Percentiles rank a stretch among this genome's conserved stretches.
phyloP scores from a whole-genome alignment of 78 protist genomes.

The Capsaspora owczarzaki region DNA sequence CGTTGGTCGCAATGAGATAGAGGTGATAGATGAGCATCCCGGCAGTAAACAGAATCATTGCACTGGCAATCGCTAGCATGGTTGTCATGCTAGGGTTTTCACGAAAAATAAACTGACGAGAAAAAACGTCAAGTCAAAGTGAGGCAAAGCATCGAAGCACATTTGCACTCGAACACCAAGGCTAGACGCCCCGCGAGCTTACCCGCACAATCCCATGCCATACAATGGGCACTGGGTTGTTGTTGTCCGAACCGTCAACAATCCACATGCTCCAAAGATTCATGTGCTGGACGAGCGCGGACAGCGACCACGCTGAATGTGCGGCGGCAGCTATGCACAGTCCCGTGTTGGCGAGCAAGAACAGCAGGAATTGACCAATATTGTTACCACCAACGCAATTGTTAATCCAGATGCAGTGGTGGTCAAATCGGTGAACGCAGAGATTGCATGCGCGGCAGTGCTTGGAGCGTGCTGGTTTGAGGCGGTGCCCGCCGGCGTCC shows the following conservation, averaged over 20 bases:
- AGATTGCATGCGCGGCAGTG: conserved; percentile 49
- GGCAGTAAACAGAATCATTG: too few relatives aligned
- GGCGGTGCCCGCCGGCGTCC: too few relatives aligned
- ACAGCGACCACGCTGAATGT: not conserved
- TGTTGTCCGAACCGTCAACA: not conserved
- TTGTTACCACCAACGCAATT: conserved; percentile 57
- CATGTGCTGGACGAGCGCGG: not conserved
- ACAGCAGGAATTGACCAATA: not conserved
- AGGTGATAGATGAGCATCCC: too few relatives aligned
- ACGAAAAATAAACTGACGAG: too few relatives aligned
- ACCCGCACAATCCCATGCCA: not conserved
- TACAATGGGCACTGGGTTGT: not conserved
- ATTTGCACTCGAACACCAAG: too few relatives aligned
- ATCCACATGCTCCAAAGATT: not conserved
- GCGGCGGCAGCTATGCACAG: not conserved
- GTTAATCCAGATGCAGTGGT: conserved; percentile 60
- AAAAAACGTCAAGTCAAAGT: too few relatives aligned
- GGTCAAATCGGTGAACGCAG: conserved; percentile 49
- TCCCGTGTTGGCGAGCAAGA: not conserved
- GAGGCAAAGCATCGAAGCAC: too few relatives aligned
- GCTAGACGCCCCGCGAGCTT: not conserved
- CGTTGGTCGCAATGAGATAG: too few relatives aligned
- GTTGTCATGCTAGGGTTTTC: too few relatives aligned
- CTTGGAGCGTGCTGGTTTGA: conserved; percentile 11
- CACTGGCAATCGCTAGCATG: too few relatives aligned